A percentile compares a stretch with the other conserved stretches of the same genome.
phyloP scores from a whole-genome alignment of 139 green algal genomes.

The Nannochloris sp. region DNA sequence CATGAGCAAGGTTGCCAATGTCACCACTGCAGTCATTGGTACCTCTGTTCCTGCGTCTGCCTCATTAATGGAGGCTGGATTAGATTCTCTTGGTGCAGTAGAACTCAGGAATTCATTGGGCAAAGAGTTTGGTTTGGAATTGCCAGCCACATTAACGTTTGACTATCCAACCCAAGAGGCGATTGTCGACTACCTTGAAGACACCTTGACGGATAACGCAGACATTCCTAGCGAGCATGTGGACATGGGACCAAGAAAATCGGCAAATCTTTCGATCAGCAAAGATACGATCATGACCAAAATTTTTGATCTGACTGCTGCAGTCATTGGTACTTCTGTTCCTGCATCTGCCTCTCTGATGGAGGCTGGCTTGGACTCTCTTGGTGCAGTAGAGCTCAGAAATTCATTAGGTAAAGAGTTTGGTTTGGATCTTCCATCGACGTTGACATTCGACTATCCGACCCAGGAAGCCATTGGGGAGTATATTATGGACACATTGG shows the following conservation, averaged over 20 bases:
- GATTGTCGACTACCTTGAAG: slow-evolving; percentile 34
- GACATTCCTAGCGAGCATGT: not conserved
- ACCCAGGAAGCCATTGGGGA: slow-evolving; percentile 29
- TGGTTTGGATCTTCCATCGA: slow-evolving; percentile 44
- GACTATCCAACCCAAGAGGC: slow-evolving; percentile 53
- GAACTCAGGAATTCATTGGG: slow-evolving; percentile 75
- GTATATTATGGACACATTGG: slow-evolving; percentile 17
- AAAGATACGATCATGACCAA: slow-evolving; percentile 21
- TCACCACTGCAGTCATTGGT: slow-evolving; percentile 16
- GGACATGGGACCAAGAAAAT: too few species aligned
- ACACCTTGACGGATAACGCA: not conserved
- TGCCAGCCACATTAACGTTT: slow-evolving; percentile 57
- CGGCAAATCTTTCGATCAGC: not conserved
- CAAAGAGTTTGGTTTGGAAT: slow-evolving; percentile 35
- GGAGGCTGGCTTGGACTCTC: slow-evolving; percentile 50
- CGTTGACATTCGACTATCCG: slow-evolving; percentile 66
- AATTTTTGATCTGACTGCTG: slow-evolving; percentile 4
- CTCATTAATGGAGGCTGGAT: slow-evolving; percentile 40
- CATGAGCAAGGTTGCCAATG: slow-evolving; percentile 18
- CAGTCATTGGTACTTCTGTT: slow-evolving; percentile 18
- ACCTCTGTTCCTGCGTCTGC: slow-evolving; percentile 13
- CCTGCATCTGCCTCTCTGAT: slow-evolving; percentile 38
- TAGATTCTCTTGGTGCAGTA: slow-evolving; percentile 68
- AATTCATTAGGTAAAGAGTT: slow-evolving; percentile 55
- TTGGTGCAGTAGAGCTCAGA: slow-evolving; percentile 74